Base-by-base conservation (phyloP, 495 filamentous ascomycete genomes). In the Tuber indicum region DNA sequence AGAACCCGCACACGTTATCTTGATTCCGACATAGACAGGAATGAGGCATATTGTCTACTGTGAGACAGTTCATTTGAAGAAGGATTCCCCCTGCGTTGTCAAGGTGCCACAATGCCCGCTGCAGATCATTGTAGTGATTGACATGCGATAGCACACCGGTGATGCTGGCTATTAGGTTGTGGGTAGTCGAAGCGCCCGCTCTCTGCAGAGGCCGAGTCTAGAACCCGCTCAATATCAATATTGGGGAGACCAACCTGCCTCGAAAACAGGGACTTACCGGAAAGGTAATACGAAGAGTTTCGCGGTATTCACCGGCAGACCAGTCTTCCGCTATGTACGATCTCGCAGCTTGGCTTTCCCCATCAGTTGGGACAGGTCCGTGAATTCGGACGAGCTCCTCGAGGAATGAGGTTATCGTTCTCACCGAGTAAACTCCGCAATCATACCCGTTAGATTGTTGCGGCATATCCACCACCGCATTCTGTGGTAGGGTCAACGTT, bases 41-140 rank as follows among this genome's bases (percentile, higher is more conserved):
- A 4, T 10, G n/a, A 49, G 42, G 52, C 19, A 75, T 43, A 44
- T 44, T 70, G 9, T 46, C 45, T 43, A 32, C n/a, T 26, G 58
- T 12, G 10, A 62, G 58, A 10, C 9, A 32, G 58, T 42, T 74
- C 26, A 66, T 69, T 2, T 42, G 62, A 66, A 80, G 23, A 16
- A 80, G 62, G 39, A 80, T 42, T 17, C 77, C 71, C 1, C 78
- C 78, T 41, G 77, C 78, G 52, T 80, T 73, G 9, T 80, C 77
- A 49, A 80, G 71, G 44, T 80, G 78, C 78, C 78, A 80, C 26
- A 80, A 44, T 46, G 77, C 70, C 3, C 62, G 14, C 10, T 73
- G 70, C 21, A 75, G 4, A n/a, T 36, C n/a, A 14, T 16, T 0
- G 8, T 43, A 17, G 46, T 79, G 71, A n/a, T 72, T 62, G 14